Conservation (phyloP, 768 basidiomycete species). For the Boletus barrowsii region DNA sequence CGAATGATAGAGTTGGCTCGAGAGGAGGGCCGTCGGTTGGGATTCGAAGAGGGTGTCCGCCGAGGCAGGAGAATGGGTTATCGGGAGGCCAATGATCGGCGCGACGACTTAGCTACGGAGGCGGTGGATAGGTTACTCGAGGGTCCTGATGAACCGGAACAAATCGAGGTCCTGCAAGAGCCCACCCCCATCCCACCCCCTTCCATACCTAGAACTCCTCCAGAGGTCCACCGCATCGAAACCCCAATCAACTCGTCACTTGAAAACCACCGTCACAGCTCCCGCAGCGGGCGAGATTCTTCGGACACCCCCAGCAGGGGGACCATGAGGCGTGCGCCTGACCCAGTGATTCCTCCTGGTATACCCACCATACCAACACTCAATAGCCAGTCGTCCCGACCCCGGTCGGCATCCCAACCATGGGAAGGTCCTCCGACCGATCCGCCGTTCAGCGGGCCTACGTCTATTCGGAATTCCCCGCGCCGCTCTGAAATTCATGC, state of each 20-base stretch:
- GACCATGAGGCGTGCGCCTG: slow-evolving; percentile 11
- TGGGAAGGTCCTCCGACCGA: slow-evolving; percentile 17
- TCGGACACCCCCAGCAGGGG: slow-evolving; percentile 12
- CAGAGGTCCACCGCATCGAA: slow-evolving; percentile 26
- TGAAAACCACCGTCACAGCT: slow-evolving; percentile 14
- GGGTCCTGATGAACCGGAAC: slow-evolving; percentile 18
- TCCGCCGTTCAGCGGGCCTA: slow-evolving; percentile 12
- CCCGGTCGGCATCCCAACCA: slow-evolving; percentile 11
- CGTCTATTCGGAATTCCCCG: slow-evolving; percentile 21
- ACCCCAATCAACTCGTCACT: slow-evolving; percentile 17
- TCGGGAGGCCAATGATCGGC: slow-evolving; percentile 16
- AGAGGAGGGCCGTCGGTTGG: slow-evolving; percentile 51
- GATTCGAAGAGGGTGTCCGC: slow-evolving; percentile 50
- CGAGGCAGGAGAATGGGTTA: slow-evolving; percentile 32
- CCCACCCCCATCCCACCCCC: slow-evolving; percentile 18
- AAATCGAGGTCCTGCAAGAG: slow-evolving; percentile 16
- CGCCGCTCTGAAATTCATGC: slow-evolving; percentile 25
- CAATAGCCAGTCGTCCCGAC: slow-evolving; percentile 16
- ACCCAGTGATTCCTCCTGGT: slow-evolving; percentile 7
- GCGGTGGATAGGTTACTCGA: slow-evolving; percentile 28
- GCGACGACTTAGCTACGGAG: slow-evolving; percentile 13
- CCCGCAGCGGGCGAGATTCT: slow-evolving; percentile 19
- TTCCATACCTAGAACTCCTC: slow-evolving; percentile 12
- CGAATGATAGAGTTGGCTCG: slow-evolving; percentile 47
- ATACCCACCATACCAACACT: slow-evolving; percentile 6